Conservation (phyloP, 2,329 filamentous ascomycete species). For the Apiospora pterosperma region DNA sequence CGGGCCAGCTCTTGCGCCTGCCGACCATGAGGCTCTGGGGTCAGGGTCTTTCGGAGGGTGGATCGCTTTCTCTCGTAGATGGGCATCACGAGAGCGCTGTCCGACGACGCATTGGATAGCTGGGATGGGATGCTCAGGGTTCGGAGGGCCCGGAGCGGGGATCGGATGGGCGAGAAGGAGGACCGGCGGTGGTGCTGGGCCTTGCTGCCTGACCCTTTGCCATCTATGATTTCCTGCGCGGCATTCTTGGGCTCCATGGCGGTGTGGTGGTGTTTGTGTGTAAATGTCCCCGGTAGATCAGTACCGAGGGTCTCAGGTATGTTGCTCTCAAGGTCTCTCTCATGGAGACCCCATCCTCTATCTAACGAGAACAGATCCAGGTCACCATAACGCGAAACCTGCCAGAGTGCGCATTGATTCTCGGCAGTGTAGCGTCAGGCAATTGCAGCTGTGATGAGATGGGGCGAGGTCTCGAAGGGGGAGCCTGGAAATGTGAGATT, state of each 20-base stretch:
- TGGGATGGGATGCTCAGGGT: conserved; percentile 29
- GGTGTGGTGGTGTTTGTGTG: neutral
- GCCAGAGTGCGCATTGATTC: neutral
- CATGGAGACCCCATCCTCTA: neutral
- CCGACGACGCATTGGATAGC: conserved; percentile 21
- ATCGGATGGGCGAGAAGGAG: conserved; percentile 27
- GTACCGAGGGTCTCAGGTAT: neutral
- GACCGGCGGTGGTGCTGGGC: conserved; percentile 17
- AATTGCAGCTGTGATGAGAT: neutral
- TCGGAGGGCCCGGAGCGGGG: conserved; percentile 26
- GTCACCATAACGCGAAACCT: neutral
- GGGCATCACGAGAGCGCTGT: conserved; percentile 18
- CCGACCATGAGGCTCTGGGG: conserved; percentile 11
- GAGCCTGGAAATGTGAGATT: neutral
- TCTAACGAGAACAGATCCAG: neutral
- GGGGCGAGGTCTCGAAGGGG: neutral
- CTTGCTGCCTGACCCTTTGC: conserved; percentile 15
- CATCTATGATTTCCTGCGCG: conserved; percentile 18
- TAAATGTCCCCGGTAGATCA: neutral
- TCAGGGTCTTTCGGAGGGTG: conserved; percentile 19
- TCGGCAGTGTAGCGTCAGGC: neutral
- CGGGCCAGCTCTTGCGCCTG: conserved; percentile 19
- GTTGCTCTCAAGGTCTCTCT: neutral
- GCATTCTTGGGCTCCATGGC: conserved; percentile 23
- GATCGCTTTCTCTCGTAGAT: conserved; percentile 16